Base-by-base conservation (phyloP, 805 yeast genomes). In the Yarrowia sp. region DNA sequence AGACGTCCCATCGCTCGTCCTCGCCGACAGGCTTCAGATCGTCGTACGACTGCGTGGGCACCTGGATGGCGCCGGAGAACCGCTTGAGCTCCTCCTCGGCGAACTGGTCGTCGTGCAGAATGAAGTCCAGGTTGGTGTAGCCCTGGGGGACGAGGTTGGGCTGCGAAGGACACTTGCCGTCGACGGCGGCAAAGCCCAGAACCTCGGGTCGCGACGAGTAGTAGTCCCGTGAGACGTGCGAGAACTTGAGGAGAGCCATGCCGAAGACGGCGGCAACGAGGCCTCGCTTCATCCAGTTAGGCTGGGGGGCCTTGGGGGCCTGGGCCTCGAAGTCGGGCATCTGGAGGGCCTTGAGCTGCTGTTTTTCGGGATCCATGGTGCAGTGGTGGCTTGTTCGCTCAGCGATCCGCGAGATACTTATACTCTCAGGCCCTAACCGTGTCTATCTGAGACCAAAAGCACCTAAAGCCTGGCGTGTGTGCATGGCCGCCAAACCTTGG, bases 31-130 rank as follows among this genome's bases (percentile, higher is more conserved):
- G 73, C n/a, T 71, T 72, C 59, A 76, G 74, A 59, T 78, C 79
- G 69, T 90, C 96, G 64, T 72, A 78, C 14, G 84, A 78, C 64
- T 82, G 85, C 0, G 96, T 87, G 39, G 85, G 85, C 62, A 87
- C 78, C 68, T 79, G 78, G 22, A 88, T 80, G 1, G 92, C 88
- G 5, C 81, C 84, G 7, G 62, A 49, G 33, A 38, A 61, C 16
- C 59, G 59, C 31, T 33, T 35, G 25, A 51, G 42, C 21, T 33
- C 32, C 25, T 24, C 18, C 13, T 51, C 21, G 19, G 59, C 59
- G 16, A 51, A 51, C 19, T 35, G 44, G 6, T 51, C 44, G 6
- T 51, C 59, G 18, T 51, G 41, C 4, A 51, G 44, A 24, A 51
- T 51, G 14, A 35, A 51, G 59, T 51, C 59, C 13, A 51, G 33